Evolutionary conservation across 169 alveolate genomes (phyloP), one percentile per base, ranked within the genome.

Genomic region (Theileria equi): DNA sequence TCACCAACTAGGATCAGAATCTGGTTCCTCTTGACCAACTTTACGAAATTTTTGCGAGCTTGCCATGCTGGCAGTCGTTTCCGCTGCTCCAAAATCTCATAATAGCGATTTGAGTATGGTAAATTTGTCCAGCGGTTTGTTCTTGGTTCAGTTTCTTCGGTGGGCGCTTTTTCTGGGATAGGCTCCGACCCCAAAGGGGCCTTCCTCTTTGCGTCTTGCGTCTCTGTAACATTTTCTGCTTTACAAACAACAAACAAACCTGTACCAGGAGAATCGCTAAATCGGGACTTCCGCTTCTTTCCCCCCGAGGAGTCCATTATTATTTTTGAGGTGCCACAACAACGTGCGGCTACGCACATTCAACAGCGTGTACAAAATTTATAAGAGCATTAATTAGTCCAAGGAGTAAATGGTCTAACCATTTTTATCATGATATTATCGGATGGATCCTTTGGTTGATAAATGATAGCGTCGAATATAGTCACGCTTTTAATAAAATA

Each of bases 1-100:
- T 95, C 98, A 1, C 99, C 99, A 36, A 88, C 94, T 19, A 93
- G 84, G 10, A 93, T 83, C 38, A 81, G 52, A 31, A 55, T 80
- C 61, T 80, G 66, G 41, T 91, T 90, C 60, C 89, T 77, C 25
- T 88, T 77, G 40, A 92, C 84, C 21, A 92, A 76, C 40, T 91
- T 89, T 47, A 92, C 57, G 52, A 92, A 92, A 53, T 91, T 60
- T 72, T 78, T 88, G 58, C 88, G 60, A 19, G 92, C 96, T 36
- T 66, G 38, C 96, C 96, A 92, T 52, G 96, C 94, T 3, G 96
- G 96, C 21, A 92, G 82, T 74, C 70, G 65, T 58, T 92, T 82
- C 26, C 95, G 60, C 32, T 59, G 72, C 71, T 89, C 94, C 45
- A 90, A 74, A 1, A 92, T 49, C 16, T 79, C 70, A 49, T 86